A percentile compares a stretch with the other conserved stretches of the same genome.
phyloP scores from a whole-genome alignment of 2,329 filamentous ascomycete genomes.

The Elsinoe batatas region DNA sequence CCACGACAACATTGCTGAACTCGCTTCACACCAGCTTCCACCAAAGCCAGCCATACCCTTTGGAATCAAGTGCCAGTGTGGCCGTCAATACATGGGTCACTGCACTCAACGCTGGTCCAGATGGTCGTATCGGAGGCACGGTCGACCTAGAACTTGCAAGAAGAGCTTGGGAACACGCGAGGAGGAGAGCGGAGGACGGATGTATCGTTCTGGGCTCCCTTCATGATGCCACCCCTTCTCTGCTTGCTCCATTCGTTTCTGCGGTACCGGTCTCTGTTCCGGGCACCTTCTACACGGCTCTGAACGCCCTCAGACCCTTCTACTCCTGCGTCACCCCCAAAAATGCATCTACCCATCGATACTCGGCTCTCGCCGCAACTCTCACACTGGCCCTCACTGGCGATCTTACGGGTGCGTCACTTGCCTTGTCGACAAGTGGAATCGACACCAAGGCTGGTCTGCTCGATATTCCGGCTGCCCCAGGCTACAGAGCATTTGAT shows the following conservation, averaged over 20 bases:
- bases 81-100: constrained; percentile 96
- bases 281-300: constrained; percentile 61
- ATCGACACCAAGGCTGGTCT: constrained; percentile 77
- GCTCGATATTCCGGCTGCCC: constrained; percentile 65
- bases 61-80: constrained; percentile 83
- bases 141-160: constrained; percentile 69
- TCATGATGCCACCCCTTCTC: constrained; percentile 76
- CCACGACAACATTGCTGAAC: constrained; percentile 87
- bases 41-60: constrained; percentile 67
- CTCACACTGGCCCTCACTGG: constrained; percentile 75
- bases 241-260: constrained; percentile 70
- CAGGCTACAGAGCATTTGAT: constrained; percentile 86
- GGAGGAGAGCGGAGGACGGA: constrained; percentile 86
- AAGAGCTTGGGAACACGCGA: constrained; percentile 91
- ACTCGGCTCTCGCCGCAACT: constrained; percentile 70
- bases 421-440: constrained; percentile 76
- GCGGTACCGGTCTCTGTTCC: constrained; percentile 74
- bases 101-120: constrained; percentile 57
- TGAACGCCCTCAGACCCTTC: constrained; percentile 78
- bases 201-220: constrained; percentile 84
- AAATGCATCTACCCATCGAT: constrained; percentile 74
- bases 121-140: constrained; percentile 63
- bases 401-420: constrained; percentile 61
- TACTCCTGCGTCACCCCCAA: constrained; percentile 76
- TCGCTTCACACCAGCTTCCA: constrained; percentile 83